Evolutionary conservation across 2,329 filamentous ascomycete genomes (phyloP), one percentile per base, ranked within the genome.

Genomic region (Xylaria sp.): DNA sequence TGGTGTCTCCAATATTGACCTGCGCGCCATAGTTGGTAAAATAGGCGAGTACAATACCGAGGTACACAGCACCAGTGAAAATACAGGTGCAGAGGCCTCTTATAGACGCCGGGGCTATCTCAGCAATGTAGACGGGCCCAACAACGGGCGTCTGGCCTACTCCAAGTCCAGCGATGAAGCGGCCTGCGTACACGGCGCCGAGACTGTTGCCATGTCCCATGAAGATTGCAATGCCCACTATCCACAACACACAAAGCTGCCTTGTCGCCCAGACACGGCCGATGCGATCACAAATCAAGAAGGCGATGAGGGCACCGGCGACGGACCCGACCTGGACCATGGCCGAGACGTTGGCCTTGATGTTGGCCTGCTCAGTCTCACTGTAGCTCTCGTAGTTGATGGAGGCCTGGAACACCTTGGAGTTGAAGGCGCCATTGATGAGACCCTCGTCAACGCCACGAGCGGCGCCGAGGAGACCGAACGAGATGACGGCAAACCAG

Each of bases 261-360:
- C 87, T 84, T 9, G 87, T 89, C 23, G 88, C 88, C 84, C 87
- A 88, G 70, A 90, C 85, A 74, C 88, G 86, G n/a, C 88, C 88
- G 69, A 90, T 86, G 52, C 84, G 84, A 74, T 90, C 88, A 69
- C 87, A 89, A 28, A 89, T 78, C 23, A 88, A 25, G 76, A 89
- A 89, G 50, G 87, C 87, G 72, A 91, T 85, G 39, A 93, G 83
- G 37, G 91, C 90, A 52, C 92, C 92, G 3, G 84, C 89, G 37
- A 94, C 91, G 28, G 88, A 92, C 28, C 92, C 92, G 75, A 94
- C 89, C 80, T 94, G 92, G 0, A 94, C 92, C 92, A 94, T 94
- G 57, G 91, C 88, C 1, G 91, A 91, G 65, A 94, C 91, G 79
- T 94, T 94, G 73, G 87, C 89, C 80, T 92, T 89, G 81, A 91